Evolutionary conservation across 345 rosid species (phyloP).

Genomic region (Combretum micranthum): DNA sequence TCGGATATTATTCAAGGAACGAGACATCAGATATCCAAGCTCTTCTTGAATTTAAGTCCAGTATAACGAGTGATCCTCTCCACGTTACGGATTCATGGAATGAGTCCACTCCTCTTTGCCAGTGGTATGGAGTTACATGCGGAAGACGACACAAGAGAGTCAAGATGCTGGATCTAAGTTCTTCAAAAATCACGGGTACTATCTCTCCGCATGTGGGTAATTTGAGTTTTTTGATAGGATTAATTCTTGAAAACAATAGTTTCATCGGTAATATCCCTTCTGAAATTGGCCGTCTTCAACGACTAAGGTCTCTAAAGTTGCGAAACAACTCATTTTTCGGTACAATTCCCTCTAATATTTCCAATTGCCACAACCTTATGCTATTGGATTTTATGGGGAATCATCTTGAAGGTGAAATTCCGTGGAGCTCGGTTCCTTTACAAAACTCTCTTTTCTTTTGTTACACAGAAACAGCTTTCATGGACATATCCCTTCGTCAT

Average conservation of each 20-base stretch:
- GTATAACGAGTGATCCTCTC: neutral
- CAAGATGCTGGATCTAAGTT: neutral
- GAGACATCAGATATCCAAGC: too few species aligned
- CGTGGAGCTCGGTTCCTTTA: neutral
- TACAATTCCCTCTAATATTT: neutral
- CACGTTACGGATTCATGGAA: neutral
- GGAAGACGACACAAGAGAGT: neutral
- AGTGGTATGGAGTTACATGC: slow-evolving; percentile 1
- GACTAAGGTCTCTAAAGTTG: neutral
- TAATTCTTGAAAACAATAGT: neutral
- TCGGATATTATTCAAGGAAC: too few species aligned
- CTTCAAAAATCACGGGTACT: neutral
- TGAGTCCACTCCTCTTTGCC: neutral
- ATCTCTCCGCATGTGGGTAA: neutral
- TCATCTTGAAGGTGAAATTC: neutral
- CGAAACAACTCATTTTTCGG: neutral
- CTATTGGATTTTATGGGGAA: neutral
- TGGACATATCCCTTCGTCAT: slow-evolving; percentile 10
- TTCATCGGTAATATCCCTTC: neutral
- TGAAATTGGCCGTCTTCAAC: neutral
- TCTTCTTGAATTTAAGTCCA: neutral
- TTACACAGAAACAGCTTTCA: neutral
- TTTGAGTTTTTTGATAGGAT: neutral
- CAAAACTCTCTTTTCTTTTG: neutral
- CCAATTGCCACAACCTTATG: neutral